Conservation (phyloP, 148 eudicot genomes). For the Rhododendron kiyosumense region DNA sequence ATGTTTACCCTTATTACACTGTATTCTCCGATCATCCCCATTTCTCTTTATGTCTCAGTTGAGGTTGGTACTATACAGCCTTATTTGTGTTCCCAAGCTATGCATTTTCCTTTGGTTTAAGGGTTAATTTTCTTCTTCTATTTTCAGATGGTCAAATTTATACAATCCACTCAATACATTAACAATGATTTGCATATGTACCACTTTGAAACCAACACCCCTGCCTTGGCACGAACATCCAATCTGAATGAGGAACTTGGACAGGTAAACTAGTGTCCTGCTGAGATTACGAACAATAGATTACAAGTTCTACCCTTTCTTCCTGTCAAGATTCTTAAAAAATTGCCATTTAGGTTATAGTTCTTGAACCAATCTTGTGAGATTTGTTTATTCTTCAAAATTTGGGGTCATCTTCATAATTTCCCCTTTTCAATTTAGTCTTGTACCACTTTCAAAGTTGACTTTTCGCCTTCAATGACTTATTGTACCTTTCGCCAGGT, state of each 20-base stretch:
- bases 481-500: constrained; percentile 47
- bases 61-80: constrained; percentile 49
- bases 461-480: not conserved
- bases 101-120: constrained; percentile 2
- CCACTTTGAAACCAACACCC: constrained; percentile 81
- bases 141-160: constrained; percentile 84
- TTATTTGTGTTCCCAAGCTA: constrained; percentile 9
- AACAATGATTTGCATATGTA: constrained; percentile 94
- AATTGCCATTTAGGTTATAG: constrained; percentile 23
- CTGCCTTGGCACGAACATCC: constrained; percentile 95
- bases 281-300: not conserved
- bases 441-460: not conserved
- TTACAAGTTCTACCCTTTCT: not conserved
- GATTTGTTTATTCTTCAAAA: not conserved
- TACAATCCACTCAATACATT: constrained; percentile 86
- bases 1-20: constrained; percentile 94
- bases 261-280: constrained; percentile 54
- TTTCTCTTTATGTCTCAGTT: constrained; percentile 95
- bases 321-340: not conserved
- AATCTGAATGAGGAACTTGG: constrained; percentile 99
- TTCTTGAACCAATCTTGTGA: not conserved
- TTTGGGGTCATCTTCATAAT: not conserved
- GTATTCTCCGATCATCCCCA: constrained; percentile 94
- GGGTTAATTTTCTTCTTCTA: constrained; percentile 6
- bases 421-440: not conserved